These are phyloP conservation scores for Pleurotus sapidus DNA, from an alignment of 768 basidiomycete genomes.

Conservation along the genomic window DNA sequence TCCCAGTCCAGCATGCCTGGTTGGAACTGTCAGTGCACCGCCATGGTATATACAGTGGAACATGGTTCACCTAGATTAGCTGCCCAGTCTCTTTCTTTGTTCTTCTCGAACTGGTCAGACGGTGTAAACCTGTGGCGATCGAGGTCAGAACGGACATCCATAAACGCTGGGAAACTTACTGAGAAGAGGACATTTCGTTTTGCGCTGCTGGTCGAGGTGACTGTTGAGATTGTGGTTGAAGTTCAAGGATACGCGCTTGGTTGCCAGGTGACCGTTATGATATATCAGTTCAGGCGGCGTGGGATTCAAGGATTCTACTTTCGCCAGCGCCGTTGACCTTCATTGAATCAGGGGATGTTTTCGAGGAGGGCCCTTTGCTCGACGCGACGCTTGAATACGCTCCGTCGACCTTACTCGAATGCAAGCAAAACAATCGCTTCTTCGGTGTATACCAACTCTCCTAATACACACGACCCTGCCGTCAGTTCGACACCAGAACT, in stretches of 20 bases:
- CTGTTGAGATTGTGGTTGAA: background rate
- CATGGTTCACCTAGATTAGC: conserved; percentile 55
- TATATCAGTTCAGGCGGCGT: background rate
- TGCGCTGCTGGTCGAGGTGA: background rate
- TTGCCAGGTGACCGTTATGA: conserved; percentile 1
- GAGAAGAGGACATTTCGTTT: conserved; percentile 9
- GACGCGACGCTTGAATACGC: background rate
- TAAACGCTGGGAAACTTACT: background rate
- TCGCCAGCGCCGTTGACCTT: background rate
- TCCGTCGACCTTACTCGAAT: background rate
- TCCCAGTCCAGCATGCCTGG: conserved; percentile 84
- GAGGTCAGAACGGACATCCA: background rate
- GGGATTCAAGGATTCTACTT: background rate
- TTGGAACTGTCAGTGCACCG: background rate
- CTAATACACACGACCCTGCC: background rate
- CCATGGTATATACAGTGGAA: background rate
- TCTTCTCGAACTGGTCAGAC: conserved; percentile 50
- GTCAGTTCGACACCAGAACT: conserved; percentile 1
- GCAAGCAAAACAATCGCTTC: background rate
- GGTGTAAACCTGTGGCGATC: conserved; percentile 51
- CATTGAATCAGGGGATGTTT: background rate
- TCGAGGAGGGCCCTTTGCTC: background rate
- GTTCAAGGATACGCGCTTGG: background rate
- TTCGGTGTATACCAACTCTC: background rate
- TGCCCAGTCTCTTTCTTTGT: conserved; percentile 75